phyloP scores from a whole-genome alignment of 176 grass and related monocot species.

The Cenchrus americanus region DNA sequence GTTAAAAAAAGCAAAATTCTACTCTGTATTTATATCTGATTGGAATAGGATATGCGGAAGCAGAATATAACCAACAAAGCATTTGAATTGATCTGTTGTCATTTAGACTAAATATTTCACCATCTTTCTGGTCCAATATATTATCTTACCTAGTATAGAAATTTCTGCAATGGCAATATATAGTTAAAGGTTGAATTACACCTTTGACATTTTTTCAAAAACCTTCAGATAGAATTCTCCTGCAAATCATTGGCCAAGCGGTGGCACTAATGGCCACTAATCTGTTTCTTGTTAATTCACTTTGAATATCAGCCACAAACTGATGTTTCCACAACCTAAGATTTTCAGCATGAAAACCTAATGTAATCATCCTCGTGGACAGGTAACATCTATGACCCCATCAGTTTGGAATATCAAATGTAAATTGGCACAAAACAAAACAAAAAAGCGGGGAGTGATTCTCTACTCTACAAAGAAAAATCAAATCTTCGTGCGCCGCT shows the following conservation, averaged over 20 bases:
- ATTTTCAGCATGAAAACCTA: slow-evolving; percentile 8
- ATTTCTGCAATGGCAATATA: neutral
- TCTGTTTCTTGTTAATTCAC: neutral
- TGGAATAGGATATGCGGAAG: neutral
- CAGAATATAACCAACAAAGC: neutral
- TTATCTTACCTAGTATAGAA: neutral
- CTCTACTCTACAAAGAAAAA: slow-evolving; percentile 36
- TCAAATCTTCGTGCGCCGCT: neutral
- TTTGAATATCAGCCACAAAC: neutral
- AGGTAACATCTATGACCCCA: neutral
- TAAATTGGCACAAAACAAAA: slow-evolving; percentile 23
- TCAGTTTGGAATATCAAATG: neutral
- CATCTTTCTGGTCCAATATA: neutral
- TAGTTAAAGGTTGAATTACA: neutral
- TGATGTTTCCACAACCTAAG: slow-evolving; percentile 19
- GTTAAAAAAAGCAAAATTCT: neutral
- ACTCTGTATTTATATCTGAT: neutral
- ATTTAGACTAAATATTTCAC: neutral
- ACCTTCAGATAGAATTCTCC: neutral
- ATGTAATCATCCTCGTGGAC: neutral
- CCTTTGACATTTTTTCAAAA: neutral
- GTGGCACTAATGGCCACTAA: neutral
- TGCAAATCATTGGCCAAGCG: neutral
- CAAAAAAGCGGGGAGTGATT: neutral
- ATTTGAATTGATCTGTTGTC: neutral